Evolutionary conservation across 257 asterid genomes (phyloP).

Genomic region (Sherardia arvensis): DNA sequence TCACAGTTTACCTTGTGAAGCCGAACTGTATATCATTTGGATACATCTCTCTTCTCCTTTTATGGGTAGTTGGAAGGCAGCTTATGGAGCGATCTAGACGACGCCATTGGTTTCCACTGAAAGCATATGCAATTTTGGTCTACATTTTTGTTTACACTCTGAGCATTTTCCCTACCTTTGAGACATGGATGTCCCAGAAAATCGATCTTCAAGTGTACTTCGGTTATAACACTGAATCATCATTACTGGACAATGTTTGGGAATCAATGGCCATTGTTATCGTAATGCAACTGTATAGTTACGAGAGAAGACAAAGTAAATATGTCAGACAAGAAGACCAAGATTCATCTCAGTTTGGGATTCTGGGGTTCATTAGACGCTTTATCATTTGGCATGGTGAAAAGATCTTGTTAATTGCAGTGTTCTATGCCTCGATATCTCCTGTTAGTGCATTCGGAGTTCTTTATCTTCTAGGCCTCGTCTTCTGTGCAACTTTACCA

Average conservation of each 20-base stretch:
- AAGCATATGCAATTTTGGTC: constrained; percentile 66
- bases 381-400: constrained; percentile 92
- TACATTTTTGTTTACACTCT: constrained; percentile 62
- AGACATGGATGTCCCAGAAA: constrained; percentile 68
- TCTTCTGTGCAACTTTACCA: constrained; percentile 58
- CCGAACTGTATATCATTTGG: constrained; percentile 89
- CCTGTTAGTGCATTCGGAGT: constrained; percentile 88
- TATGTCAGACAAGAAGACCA: constrained; percentile 42
- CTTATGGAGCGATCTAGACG: constrained; percentile 73
- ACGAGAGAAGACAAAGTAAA: constrained; percentile 95
- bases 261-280: constrained; percentile 82
- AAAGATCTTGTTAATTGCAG: constrained; percentile 57
- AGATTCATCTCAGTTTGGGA: constrained; percentile 54
- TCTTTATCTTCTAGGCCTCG: constrained; percentile 74
- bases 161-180: constrained; percentile 75
- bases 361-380: constrained; percentile 70
- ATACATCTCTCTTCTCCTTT: constrained; percentile 79
- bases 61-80: constrained; percentile 96
- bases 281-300: constrained; percentile 98
- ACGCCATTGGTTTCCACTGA: constrained; percentile 94
- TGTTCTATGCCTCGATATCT: constrained; percentile 84
- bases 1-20: constrained; percentile 74
- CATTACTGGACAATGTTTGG: constrained; percentile 70
- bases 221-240: constrained; percentile 67
- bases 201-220: constrained; percentile 50